Evolutionary conservation across 163 green algal genomes (phyloP).

Genomic region (Volvox carteri): DNA sequence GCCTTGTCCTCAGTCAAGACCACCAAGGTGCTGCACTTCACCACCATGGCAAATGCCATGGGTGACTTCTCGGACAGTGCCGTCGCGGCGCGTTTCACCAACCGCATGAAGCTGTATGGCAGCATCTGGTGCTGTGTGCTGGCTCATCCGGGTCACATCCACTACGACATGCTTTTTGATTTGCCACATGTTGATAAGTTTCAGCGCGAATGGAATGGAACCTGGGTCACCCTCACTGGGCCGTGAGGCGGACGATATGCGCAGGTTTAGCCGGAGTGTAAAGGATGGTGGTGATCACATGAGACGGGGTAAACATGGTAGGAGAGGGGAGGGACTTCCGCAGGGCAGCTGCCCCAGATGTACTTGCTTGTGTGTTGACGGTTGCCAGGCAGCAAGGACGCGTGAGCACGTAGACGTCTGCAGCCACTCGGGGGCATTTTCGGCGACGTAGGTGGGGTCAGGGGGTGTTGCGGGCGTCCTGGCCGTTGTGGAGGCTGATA

Average conservation of each 20-base stretch:
- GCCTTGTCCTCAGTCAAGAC: conserved; percentile 60
- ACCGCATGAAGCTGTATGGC: conserved; percentile 76
- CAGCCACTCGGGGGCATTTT: too few relatives aligned
- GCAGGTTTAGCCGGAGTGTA: too few relatives aligned
- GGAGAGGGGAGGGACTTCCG: too few relatives aligned
- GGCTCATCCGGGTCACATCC: conserved; percentile 85
- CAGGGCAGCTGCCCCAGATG: too few relatives aligned
- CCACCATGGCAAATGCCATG: conserved; percentile 73
- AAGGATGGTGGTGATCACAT: too few relatives aligned
- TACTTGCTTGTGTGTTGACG: too few relatives aligned
- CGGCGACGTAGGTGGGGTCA: too few relatives aligned
- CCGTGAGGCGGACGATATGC: conserved; percentile 65
- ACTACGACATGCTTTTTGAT: conserved; percentile 86
- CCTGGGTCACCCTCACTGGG: conserved; percentile 71
- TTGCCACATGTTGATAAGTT: conserved; percentile 78
- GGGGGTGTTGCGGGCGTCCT: too few relatives aligned
- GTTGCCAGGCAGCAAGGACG: too few relatives aligned
- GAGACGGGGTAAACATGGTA: too few relatives aligned
- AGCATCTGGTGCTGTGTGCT: conserved; percentile 95
- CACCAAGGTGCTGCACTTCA: conserved; percentile 82
- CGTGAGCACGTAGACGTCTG: too few relatives aligned
- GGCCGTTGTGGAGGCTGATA: too few relatives aligned
- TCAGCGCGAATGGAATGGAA: conserved; percentile 65
- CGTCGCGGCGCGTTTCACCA: conserved; percentile 64
- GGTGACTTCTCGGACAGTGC: conserved; percentile 63